Evolutionary conservation across 495 filamentous ascomycete species (phyloP), one percentile per base, ranked within the genome.

Genomic region (Hypoxylon fragiforme): DNA sequence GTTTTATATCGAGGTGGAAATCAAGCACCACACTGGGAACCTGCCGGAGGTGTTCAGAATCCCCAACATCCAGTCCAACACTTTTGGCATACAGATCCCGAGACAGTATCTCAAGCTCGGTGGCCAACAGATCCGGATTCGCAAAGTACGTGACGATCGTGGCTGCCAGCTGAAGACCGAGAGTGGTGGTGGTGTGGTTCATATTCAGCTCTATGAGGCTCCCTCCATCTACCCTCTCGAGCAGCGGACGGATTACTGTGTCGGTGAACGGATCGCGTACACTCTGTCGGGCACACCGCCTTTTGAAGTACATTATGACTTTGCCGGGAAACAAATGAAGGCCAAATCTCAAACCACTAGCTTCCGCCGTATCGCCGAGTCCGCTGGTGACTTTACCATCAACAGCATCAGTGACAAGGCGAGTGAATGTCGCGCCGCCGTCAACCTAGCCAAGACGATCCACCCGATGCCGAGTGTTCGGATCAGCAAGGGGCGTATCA

Each of bases 301-400:
- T 2, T 98, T 97, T 73, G 87, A 91, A 16, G 85, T 98, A 14
- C 91, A 87, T 70, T 98, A 98, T 69, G 87, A 79, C 18, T 98
- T 97, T 70, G 80, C 92, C 40, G 86, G 85, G 24, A 78, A 77
- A 8, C 75, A 85, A 48, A 83, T 87, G 70, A 94, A 89, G 65
- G 94, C 94, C 36, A 82, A 84, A 26, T 87, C 88, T 2, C 70
- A 80, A 4, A 84, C 81, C 19, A 91, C 87, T 7, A 88, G 80
- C 54, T 97, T 97, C 80, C 84, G 86, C 31, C 90, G 94, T 49
- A 85, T 98, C 39, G 94, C 94, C 15, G 91, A 97, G 67, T 83
- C 85, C 37, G 88, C 94, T 0, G 94, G 94, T 30, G 82, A 85
- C 40, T 97, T 97, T 64, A 84, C 82, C 39, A 91, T 98, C 66